Base-by-base conservation (phyloP, 768 basidiomycete species). In the Tylopilus subfusipes region DNA sequence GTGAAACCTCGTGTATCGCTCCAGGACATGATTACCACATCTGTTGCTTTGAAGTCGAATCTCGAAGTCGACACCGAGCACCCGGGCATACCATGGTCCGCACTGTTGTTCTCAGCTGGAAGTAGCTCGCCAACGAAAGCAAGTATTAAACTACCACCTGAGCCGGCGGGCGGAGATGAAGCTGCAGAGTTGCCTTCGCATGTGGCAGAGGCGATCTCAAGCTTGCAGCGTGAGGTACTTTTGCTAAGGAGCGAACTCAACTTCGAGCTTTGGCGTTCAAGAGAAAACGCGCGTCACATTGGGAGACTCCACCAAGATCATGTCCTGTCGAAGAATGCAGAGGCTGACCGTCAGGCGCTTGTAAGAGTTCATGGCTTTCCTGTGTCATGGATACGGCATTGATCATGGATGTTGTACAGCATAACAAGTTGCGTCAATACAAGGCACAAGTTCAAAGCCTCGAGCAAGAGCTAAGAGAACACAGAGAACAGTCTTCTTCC, bases 241-340 rank as follows among this genome's bases (percentile, higher is more conserved):
- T 69, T 92, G 27, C 74, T 93, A 27, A 78, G 86, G 46, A 90
- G 84, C 64, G 90, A 93, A 59, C 81, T 93, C 39, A 90, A 91
- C 65, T 90, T 93, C 56, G 88, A 93, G 72, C 75, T 86, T 24
- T 94, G 90, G 88, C 73, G 88, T 39, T 84, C 88, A 53, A 78
- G 88, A 58, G 85, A 92, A 69, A 90, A 91, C 54, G 79, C 87
- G 48, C 82, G 84, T 65, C 89, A 93, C 63, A 87, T 94, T 47
- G 88, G 86, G n/a, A 79, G 85, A 38, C 72, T 93, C 40, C 86
- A 90, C 62, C 80, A 86, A 58, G 85, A 90, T 59, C 83, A 82
- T 30, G 82, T 89, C 22, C 69, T 88, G 34, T 82, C 86, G 54
- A 82, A 81, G 63, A 85, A 82, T 43, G 88, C 88, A 24, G 92